Evolutionary conservation across 192 early-diverging fungal species (phyloP).

Genomic region (Kappamyces sp.): DNA sequence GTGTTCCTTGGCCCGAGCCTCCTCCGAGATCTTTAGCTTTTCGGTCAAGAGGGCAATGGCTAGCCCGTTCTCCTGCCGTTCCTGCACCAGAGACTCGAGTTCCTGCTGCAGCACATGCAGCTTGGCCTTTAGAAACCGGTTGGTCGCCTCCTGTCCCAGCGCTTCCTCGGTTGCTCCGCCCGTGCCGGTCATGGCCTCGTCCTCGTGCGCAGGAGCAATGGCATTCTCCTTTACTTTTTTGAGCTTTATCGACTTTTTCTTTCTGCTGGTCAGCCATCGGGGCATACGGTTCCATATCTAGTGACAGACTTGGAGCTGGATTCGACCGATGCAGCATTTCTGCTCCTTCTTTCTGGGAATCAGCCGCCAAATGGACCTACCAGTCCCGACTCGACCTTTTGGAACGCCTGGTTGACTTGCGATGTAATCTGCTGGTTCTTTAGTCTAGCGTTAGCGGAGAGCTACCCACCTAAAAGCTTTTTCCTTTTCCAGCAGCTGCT

Average conservation of each 20-base stretch:
- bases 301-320: constrained; percentile 20
- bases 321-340: constrained; percentile 33
- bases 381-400: constrained; percentile 34
- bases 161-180: constrained; percentile 19
- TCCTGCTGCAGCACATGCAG: constrained; percentile 46
- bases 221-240: constrained; percentile 11
- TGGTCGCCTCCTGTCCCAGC: constrained; percentile 32
- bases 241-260: constrained; percentile 9
- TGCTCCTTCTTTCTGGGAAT: constrained; percentile 41
- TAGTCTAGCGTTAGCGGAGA: constrained; percentile 20
- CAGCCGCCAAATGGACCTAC: constrained; percentile 16
- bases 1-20: constrained; percentile 30
- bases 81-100: constrained; percentile 32
- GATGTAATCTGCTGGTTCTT: constrained; percentile 40
- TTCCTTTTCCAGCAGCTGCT: constrained; percentile 37
- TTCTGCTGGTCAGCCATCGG: neutral
- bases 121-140: constrained; percentile 48
- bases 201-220: neutral
- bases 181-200: neutral
- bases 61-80: constrained; percentile 21
- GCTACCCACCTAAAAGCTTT: constrained; percentile 35
- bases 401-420: constrained; percentile 35
- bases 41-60: constrained; percentile 23
- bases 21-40: constrained; percentile 40
- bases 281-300: constrained; percentile 28